phyloP scores from a whole-genome alignment of 176 grass and related monocot species.

The Aegilops tauschii region DNA sequence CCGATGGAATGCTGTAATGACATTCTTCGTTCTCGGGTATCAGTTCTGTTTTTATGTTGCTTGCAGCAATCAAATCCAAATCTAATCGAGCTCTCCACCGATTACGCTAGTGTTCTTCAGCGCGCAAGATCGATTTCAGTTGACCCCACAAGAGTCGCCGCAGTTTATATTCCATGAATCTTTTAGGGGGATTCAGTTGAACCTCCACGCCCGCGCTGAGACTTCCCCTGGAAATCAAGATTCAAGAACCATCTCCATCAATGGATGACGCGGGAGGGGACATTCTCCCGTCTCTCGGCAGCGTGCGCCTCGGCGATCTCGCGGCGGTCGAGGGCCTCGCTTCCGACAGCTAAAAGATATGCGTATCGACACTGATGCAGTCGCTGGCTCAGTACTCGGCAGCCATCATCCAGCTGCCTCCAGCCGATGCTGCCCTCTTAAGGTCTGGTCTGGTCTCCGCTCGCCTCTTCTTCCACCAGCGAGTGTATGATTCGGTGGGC shows the following conservation, averaged over 20 bases:
- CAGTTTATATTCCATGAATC: not conserved
- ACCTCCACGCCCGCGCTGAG: not conserved
- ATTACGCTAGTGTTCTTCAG: not conserved
- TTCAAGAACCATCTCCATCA: not conserved
- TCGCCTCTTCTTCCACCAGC: slow-evolving; percentile 71
- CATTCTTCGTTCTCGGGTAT: not conserved
- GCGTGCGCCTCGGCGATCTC: slow-evolving; percentile 63
- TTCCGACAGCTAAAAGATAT: slow-evolving; percentile 67
- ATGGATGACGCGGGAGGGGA: slow-evolving; percentile 54
- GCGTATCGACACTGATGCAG: slow-evolving; percentile 55
- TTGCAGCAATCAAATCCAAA: not conserved
- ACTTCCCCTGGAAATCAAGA: not conserved
- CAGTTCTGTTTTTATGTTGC: not conserved
- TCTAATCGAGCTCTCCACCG: not conserved
- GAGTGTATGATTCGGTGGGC: slow-evolving; percentile 33
- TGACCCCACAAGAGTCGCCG: not conserved
- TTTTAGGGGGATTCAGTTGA: not conserved
- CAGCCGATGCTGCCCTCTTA: slow-evolving; percentile 56
- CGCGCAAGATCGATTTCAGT: not conserved
- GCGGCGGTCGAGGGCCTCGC: slow-evolving; percentile 58
- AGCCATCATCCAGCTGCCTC: slow-evolving; percentile 68
- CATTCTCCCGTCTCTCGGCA: slow-evolving; percentile 54
- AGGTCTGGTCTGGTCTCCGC: slow-evolving; percentile 65
- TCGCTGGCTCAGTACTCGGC: slow-evolving; percentile 77
- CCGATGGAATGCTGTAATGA: not conserved